phyloP scores from a whole-genome alignment of 768 basidiomycete genomes.

The Cubamyces lactineus region DNA sequence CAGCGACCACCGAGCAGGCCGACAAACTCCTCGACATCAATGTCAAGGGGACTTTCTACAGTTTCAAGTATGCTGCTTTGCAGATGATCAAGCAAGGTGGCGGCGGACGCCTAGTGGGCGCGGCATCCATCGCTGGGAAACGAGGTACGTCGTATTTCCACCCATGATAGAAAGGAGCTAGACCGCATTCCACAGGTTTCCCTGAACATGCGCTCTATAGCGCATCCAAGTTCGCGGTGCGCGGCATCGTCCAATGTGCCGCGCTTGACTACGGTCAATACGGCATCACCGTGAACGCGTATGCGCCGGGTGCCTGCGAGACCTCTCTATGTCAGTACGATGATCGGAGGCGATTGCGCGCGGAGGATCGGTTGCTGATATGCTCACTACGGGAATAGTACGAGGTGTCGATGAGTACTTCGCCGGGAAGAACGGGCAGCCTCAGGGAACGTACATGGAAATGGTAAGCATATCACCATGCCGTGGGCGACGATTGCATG shows the following conservation, averaged over 20 bases:
- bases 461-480: not conserved
- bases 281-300: slow-evolving; percentile 35
- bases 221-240: slow-evolving; percentile 33
- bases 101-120: slow-evolving; percentile 45
- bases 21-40: slow-evolving; percentile 38
- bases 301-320: slow-evolving; percentile 32
- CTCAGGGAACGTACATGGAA: slow-evolving; percentile 19
- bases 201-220: slow-evolving; percentile 25
- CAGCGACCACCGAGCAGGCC: slow-evolving; percentile 28
- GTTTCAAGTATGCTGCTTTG: slow-evolving; percentile 43
- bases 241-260: slow-evolving; percentile 30
- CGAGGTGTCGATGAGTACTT: slow-evolving; percentile 25
- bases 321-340: slow-evolving; percentile 18
- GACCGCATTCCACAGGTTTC: slow-evolving; percentile 1
- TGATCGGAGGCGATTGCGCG: too few species aligned
- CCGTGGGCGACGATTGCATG: not conserved
- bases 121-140: slow-evolving; percentile 20
- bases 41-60: slow-evolving; percentile 39
- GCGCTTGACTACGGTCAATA: slow-evolving; percentile 29
- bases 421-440: slow-evolving; percentile 15
- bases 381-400: not conserved
- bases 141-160: not conserved
- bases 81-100: slow-evolving; percentile 45
- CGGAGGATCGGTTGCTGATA: not conserved
- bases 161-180: too few species aligned